phyloP scores from a whole-genome alignment of 2,329 filamentous ascomycete genomes.

The Botrytis hyacinthi region DNA sequence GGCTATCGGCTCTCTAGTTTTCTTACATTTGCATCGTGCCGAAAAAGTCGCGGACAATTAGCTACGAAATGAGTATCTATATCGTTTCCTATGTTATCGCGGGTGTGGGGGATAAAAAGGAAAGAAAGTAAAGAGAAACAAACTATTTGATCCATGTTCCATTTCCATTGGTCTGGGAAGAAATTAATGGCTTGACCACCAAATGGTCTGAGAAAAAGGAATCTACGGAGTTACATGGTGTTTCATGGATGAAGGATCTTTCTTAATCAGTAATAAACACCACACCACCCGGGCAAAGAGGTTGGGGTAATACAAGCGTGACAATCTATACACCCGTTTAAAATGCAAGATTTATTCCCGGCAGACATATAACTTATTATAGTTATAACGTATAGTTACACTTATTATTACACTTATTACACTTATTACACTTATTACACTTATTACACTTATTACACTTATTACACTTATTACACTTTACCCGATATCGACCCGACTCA shows the following conservation, averaged over 20 bases:
- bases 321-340: background rate
- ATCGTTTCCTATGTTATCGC: background rate
- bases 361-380: background rate
- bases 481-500: background rate
- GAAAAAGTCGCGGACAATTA: no score
- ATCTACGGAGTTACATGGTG: background rate
- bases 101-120: background rate
- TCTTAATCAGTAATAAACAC: background rate
- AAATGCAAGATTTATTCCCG: background rate
- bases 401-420: no score
- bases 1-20: background rate
- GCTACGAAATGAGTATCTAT: background rate
- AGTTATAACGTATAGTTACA: no score
- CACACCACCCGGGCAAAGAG: slow-evolving; percentile 1
- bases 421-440: no score
- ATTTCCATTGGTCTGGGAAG: background rate
- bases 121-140: background rate
- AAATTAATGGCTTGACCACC: background rate
- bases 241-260: slow-evolving; percentile 7
- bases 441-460: no score
- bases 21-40: background rate
- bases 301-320: background rate
- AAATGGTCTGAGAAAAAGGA: background rate
- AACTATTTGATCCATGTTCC: background rate
- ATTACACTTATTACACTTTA: background rate